A percentile compares a stretch with the other conserved stretches of the same genome.
phyloP scores from a whole-genome alignment of 371 early-diverging fungal genomes.

The Capillidium heterosporum region DNA sequence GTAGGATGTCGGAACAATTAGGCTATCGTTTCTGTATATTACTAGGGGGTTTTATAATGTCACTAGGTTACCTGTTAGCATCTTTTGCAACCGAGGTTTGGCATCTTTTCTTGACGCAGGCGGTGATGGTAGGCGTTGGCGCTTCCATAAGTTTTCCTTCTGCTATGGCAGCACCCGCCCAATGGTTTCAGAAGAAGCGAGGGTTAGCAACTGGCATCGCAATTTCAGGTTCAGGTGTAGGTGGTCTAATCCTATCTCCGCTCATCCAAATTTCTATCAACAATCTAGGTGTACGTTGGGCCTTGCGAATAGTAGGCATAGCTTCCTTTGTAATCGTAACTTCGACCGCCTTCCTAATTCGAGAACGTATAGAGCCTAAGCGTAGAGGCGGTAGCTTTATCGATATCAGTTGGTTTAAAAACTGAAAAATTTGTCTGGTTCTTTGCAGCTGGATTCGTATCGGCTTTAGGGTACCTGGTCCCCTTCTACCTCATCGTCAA shows the following conservation, averaged over 20 bases:
- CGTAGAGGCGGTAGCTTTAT: background rate
- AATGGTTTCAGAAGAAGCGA: constrained; percentile 53
- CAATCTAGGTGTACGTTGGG: constrained; percentile 32
- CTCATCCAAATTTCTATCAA: constrained; percentile 34
- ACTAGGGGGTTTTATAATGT: background rate
- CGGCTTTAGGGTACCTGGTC: constrained; percentile 13
- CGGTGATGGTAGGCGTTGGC: constrained; percentile 30
- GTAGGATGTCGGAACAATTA: background rate
- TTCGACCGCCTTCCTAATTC: constrained; percentile 7
- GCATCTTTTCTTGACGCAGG: constrained; percentile 32
- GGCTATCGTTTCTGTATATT: background rate
- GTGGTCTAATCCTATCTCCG: constrained; percentile 54
- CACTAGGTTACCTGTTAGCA: constrained; percentile 1
- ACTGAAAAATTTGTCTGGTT: constrained; percentile 10
- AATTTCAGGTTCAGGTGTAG: constrained; percentile 57
- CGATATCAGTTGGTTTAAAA: constrained; percentile 14
- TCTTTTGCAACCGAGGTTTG: constrained; percentile 14
- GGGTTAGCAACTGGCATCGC: constrained; percentile 58
- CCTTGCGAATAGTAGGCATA: constrained; percentile 39
- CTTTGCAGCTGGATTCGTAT: constrained; percentile 7
- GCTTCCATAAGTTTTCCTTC: constrained; percentile 34
- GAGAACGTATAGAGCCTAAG: background rate
- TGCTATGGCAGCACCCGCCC: constrained; percentile 35
- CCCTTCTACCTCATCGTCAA: background rate
- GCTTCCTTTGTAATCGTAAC: constrained; percentile 23